Percentiles rank a stretch among this genome's conserved stretches.
Conservation (phyloP, 345 rosid species). For the Hirschfeldia incana region DNA sequence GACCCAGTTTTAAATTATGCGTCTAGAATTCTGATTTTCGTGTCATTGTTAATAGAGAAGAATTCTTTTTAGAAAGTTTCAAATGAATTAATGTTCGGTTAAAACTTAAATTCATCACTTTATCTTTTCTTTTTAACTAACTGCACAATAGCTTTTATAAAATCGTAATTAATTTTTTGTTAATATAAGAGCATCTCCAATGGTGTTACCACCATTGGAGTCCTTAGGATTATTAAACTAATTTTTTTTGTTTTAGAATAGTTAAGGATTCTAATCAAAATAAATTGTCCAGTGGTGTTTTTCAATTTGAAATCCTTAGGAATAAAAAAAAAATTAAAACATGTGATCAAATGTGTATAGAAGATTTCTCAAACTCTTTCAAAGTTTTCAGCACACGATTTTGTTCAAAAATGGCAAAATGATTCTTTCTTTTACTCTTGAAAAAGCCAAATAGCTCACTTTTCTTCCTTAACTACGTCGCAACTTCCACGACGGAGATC, state of each 20-base stretch:
- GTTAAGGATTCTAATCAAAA: too few species aligned
- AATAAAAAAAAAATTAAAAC: too few species aligned
- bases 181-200: background rate
- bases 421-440: background rate
- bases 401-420: background rate
- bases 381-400: too few species aligned
- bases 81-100: background rate
- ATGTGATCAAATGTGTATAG: too few species aligned
- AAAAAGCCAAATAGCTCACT: slow-evolving; percentile 43
- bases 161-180: background rate
- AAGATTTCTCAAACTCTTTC: too few species aligned
- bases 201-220: too few species aligned
- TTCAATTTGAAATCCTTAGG: too few species aligned
- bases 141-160: background rate
- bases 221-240: too few species aligned
- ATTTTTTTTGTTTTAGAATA: too few species aligned
- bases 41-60: background rate
- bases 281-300: too few species aligned
- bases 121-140: background rate
- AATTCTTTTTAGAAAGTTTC: background rate
- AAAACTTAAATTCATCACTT: background rate
- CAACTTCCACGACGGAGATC: slow-evolving; percentile 78
- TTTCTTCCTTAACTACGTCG: slow-evolving; percentile 61
- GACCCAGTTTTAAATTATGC: background rate
- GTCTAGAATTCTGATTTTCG: background rate